A percentile compares a stretch with the other conserved stretches of the same genome.
These are phyloP conservation scores for Russula griseocarnosa DNA, from an alignment of 768 basidiomycete genomes.

Conservation along the genomic window DNA sequence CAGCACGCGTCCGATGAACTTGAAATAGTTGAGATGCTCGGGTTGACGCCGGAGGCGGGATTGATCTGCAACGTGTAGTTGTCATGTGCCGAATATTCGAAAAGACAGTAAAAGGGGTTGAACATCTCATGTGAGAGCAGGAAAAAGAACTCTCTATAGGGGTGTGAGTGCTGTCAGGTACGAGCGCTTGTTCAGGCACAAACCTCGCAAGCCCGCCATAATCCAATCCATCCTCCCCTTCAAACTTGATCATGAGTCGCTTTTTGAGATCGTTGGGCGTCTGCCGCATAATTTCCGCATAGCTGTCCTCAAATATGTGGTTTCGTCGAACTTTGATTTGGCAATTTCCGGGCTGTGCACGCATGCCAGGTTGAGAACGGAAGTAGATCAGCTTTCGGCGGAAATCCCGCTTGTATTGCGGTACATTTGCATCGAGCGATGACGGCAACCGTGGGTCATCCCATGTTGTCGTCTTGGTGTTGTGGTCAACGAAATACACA, in stretches of 20 bases:
- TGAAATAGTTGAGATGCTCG: slow-evolving; percentile 99
- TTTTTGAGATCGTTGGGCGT: slow-evolving; percentile 98
- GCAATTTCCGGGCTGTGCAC: slow-evolving; percentile 97
- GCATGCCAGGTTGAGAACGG: slow-evolving; percentile 96
- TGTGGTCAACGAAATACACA: slow-evolving; percentile 99
- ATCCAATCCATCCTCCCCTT: slow-evolving; percentile 97
- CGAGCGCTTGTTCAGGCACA: slow-evolving; percentile 29
- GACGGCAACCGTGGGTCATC: slow-evolving; percentile 97
- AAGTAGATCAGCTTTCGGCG: slow-evolving; percentile 99
- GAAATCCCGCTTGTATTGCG: slow-evolving; percentile 99
- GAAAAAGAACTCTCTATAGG: slow-evolving; percentile 96
- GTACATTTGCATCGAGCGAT: slow-evolving; percentile 92
- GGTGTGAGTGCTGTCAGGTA: slow-evolving; percentile 13
- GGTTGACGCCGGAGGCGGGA: slow-evolving; percentile 96
- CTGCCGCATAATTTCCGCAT: slow-evolving; percentile 99
- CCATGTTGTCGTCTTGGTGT: slow-evolving; percentile 99
- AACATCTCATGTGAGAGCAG: slow-evolving; percentile 99
- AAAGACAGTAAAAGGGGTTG: slow-evolving; percentile 99
- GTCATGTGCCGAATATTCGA: slow-evolving; percentile 99
- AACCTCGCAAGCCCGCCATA: slow-evolving; percentile 97
- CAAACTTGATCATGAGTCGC: slow-evolving; percentile 99
- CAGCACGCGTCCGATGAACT: slow-evolving; percentile 95
- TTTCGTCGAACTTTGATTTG: slow-evolving; percentile 98
- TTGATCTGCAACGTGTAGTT: slow-evolving; percentile 99
- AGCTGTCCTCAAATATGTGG: slow-evolving; percentile 98